phyloP scores from a whole-genome alignment of 495 filamentous ascomycete genomes.

The Trichocladium uniseriatum region DNA sequence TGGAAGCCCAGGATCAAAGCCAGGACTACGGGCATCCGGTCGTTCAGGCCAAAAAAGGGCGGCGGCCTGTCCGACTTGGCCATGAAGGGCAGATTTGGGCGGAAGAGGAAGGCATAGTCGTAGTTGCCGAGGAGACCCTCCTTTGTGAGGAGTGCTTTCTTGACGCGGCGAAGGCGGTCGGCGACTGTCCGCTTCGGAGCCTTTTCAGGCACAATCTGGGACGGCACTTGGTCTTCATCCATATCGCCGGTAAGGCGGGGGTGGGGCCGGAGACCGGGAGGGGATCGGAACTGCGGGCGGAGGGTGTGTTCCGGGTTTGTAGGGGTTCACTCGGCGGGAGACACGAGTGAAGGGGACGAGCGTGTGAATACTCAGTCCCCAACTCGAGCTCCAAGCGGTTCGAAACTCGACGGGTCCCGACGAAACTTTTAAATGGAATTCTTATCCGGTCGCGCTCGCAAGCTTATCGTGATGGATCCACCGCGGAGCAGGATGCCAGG shows the following conservation, averaged over 20 bases:
- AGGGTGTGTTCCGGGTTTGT: too few relatives aligned
- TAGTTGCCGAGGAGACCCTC: conserved; percentile 77
- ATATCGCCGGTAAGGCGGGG: conserved; percentile 15
- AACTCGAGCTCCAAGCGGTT: too few relatives aligned
- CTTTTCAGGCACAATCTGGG: conserved; percentile 33
- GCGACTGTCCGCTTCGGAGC: conserved; percentile 26
- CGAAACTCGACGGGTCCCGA: too few relatives aligned
- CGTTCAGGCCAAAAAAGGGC: conserved; percentile 84
- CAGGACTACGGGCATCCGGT: conserved; percentile 70
- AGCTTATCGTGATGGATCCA: too few relatives aligned
- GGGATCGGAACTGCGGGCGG: too few relatives aligned
- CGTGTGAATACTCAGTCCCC: too few relatives aligned
- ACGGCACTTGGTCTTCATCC: conserved; percentile 40
- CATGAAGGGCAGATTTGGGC: conserved; percentile 78
- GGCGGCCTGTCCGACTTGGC: conserved; percentile 50
- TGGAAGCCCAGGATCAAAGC: conserved; percentile 50
- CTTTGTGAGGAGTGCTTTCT: conserved; percentile 39
- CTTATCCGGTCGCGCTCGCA: too few relatives aligned
- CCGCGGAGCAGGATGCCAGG: too few relatives aligned
- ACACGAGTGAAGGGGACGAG: too few relatives aligned
- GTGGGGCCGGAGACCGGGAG: neutral
- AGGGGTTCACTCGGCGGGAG: too few relatives aligned
- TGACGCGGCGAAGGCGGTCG: conserved; percentile 21
- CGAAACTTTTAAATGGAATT: too few relatives aligned
- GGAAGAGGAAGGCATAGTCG: conserved; percentile 66